Evolutionary conservation across 2,329 filamentous ascomycete genomes (phyloP), one percentile per base, ranked within the genome.

Genomic region (Cryoendolithus antarcticus): DNA sequence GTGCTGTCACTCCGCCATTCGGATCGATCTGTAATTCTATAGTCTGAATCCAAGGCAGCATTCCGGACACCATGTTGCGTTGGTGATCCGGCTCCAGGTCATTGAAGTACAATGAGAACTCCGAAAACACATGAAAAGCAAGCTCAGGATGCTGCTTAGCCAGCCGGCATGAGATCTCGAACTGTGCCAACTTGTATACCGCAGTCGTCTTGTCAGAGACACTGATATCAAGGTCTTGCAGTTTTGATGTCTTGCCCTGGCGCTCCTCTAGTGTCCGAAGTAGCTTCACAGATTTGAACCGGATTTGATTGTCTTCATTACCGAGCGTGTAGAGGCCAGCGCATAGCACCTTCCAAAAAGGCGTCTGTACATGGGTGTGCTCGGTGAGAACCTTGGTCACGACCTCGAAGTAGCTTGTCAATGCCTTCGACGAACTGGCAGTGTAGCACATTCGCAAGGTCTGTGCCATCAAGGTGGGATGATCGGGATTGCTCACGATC

Each of bases 151-250:
- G 85, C 47, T 93, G 84, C 53, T 84, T 85, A 1, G 88, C 83
- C 30, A 98, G 72, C 12, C 88, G 74, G 53, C 89, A 86, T 0
- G 91, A 96, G 12, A 93, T 93, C 56, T 96, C 89, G 48, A 95
- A 96, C 56, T 98, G 91, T 0, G 93, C 91, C 33, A 93, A 70
- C 63, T 96, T 98, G 63, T 96, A 98, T 2, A 98, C 89, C 0
- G 89, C 88, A 48, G 93, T 93, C 0, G 93, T 98, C 63, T 95
- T 96, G 63, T 98, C 93, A 0, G 89, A 93, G 42, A 98, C 91
- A 58, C 88, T 95, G 52, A 98, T 96, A 54, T 98, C 91, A 42
- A 95, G 93, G 58, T 98, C 91, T 56, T 94, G 86, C 5, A 98
- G 77, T 55, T 93, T 93, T 1, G 89, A 94, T 47, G 77, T 91